These are phyloP conservation scores for Somion occarium DNA, from an alignment of 1,284 basidiomycete species.

Conservation along the genomic window DNA sequence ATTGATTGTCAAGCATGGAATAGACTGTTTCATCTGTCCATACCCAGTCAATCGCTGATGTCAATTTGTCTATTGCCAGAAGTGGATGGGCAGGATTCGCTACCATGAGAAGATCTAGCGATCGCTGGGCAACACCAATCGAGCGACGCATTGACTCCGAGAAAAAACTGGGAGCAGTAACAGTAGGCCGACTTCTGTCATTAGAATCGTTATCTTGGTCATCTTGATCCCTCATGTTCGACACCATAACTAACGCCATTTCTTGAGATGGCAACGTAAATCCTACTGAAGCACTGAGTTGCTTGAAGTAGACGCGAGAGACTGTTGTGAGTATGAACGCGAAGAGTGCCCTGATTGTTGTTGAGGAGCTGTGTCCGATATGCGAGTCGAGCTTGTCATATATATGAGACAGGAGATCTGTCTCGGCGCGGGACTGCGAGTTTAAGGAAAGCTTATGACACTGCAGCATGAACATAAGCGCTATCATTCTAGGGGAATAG, in stretches of 20 bases:
- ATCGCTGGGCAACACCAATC: slow-evolving; percentile 59
- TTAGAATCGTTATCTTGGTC: slow-evolving; percentile 16
- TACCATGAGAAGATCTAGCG: slow-evolving; percentile 54
- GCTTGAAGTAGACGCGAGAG: slow-evolving; percentile 55
- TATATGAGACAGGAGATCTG: slow-evolving; percentile 45
- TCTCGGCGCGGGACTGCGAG: neutral
- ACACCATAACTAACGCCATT: too few species aligned
- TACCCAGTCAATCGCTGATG: slow-evolving; percentile 48
- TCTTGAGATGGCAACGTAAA: too few species aligned
- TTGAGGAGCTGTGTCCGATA: slow-evolving; percentile 44
- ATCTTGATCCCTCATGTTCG: neutral
- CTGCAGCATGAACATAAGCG: slow-evolving; percentile 5
- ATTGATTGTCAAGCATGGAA: too few species aligned
- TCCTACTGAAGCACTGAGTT: slow-evolving; percentile 53
- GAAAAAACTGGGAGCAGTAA: slow-evolving; percentile 57
- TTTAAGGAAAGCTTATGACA: too few species aligned
- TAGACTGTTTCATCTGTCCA: slow-evolving; percentile 46
- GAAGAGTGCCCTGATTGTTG: slow-evolving; percentile 42
- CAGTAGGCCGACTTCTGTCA: slow-evolving; percentile 29
- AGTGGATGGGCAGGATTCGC: slow-evolving; percentile 59
- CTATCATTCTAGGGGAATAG: slow-evolving; percentile 23
- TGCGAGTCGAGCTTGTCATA: slow-evolving; percentile 50
- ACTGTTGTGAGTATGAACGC: slow-evolving; percentile 60
- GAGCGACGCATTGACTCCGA: slow-evolving; percentile 41
- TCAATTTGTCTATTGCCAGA: slow-evolving; percentile 27